Base-by-base conservation (phyloP, 192 early-diverging fungal genomes). In the Entomortierella beljakovae region DNA sequence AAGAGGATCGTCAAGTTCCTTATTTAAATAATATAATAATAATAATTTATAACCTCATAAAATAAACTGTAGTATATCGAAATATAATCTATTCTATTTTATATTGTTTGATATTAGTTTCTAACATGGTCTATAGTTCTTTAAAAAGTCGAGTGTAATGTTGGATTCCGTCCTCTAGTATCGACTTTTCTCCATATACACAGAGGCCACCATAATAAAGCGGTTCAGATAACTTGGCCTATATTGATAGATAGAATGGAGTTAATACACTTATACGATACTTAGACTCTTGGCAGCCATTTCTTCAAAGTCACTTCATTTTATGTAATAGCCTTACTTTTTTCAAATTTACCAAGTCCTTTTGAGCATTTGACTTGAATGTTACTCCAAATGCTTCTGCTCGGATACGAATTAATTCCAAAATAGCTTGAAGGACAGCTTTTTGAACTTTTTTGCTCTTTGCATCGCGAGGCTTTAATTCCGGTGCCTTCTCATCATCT, bases 321-420 rank as follows among this genome's bases (percentile, higher is more conserved):
- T 34, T 34, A 34, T 9, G 28, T 31, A 57, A 57, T 8, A 16
- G 22, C 25, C 54, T 20, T 64, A 77, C 73, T 60, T 79, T 79
- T 42, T 79, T 70, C 11, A 79, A 57, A 6, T 60, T 29, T 6
- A 26, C 75, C 54, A 79, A 40, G 46, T 79, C 75, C 53, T 79
- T 54, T 40, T 79, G 67, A 8, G 75, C 75, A 3, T 55, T 70
- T 11, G 75, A 70, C 67, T 69, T 70, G 48, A 54, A 46, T 6
- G 75, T 59, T 4, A 79, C 75, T n/a, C 75, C 75, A 65, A 65
- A 70, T 23, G 75, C 57, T 8, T 79, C 68, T 3, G 75, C 75
- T 1, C 75, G 58, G 48, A 79, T 40, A 16, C 61, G 61, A 43
- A 79, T 56, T 35, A 79, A 25, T 5, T 61, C 49, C n/a, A 69